Evolutionary conservation across 1,139 yeast genomes (phyloP), one percentile per base, ranked within the genome.

Genomic region (Candida buenavistaensis): DNA sequence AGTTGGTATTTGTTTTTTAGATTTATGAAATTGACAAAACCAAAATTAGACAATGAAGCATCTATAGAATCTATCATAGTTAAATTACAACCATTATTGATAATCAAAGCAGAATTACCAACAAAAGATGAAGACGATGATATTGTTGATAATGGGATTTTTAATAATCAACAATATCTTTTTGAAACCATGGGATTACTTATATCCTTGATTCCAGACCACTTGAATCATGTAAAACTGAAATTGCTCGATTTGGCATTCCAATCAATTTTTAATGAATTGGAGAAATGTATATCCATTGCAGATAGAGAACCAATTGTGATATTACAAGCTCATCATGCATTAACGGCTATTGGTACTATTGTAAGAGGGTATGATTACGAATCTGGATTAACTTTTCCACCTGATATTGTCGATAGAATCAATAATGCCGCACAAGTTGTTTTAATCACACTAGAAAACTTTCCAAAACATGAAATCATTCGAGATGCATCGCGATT

Each of bases 1-100:
- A 74, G 94, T 33, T 92, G 98, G 96, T 92, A 88, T 56, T 66
- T 90, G 44, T 86, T 92, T 48, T 82, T 82, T 52, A 76, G 95
- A 54, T 86, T 89, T 51, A 72, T 90, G 47, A 88, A 85, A 54
- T 64, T 82, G 31, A 82, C 92, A 2, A 84, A 81, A 52, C 88
- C 90, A 20, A 48, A 50, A 13, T 64, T 76, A 36, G 63, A 38
- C 27, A 46, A 53, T 28, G 61, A 54, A 32, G 42, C 51, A 6
- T 58, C 64, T 26, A 53, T 67, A 23, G 69, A 54, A 33, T 52
- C 55, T 54, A 38, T 79, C 63, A 50, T 68, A 55, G 40, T 62
- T 52, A 50, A 67, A 41, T 40, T 75, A 23, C 68, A 61, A 46
- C 69, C 76, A n/a, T 62, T 85, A 34, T 65, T 88, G 23, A 63